A percentile compares a stretch with the other conserved stretches of the same genome.
Conservation (phyloP, 306 rosid genomes). For the Hippophae gyantsensis region DNA sequence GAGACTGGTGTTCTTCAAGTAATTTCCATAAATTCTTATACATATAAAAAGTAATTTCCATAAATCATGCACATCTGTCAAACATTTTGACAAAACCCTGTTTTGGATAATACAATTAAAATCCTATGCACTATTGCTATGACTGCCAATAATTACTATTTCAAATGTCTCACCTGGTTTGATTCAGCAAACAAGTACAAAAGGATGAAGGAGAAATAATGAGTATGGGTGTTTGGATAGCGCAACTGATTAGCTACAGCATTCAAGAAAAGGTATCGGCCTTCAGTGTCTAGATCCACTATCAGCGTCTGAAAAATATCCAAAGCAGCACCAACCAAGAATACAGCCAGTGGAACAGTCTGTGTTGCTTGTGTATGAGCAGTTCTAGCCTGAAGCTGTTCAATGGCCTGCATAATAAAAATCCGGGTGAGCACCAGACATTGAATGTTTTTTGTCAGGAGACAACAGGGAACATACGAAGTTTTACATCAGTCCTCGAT, state of each 20-base stretch:
- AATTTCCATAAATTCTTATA: no score
- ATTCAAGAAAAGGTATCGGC: conserved; percentile 93
- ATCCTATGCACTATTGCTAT: not conserved
- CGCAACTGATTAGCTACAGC: conserved; percentile 97
- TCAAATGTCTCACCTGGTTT: conserved; percentile 47
- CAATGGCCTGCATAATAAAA: conserved; percentile 62
- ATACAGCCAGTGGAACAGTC: conserved; percentile 55
- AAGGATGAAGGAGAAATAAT: conserved; percentile 91
- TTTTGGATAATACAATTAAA: no score
- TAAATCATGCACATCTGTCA: no score
- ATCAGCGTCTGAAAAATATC: conserved; percentile 57
- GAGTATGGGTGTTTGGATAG: conserved; percentile 93
- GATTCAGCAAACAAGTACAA: conserved; percentile 86
- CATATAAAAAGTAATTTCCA: no score
- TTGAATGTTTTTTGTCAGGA: not conserved
- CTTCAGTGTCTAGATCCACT: conserved; percentile 8
- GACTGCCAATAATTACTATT: not conserved
- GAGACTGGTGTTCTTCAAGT: no score
- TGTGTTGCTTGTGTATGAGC: conserved; percentile 61
- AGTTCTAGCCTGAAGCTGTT: conserved; percentile 69
- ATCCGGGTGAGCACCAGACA: not conserved
- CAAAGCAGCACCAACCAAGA: conserved; percentile 84
- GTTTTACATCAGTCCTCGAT: not conserved
- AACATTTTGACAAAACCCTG: no score
- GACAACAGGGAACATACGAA: not conserved